Conservation (phyloP, 2,329 filamentous ascomycete genomes). For the Colletotrichum gigasporum region DNA sequence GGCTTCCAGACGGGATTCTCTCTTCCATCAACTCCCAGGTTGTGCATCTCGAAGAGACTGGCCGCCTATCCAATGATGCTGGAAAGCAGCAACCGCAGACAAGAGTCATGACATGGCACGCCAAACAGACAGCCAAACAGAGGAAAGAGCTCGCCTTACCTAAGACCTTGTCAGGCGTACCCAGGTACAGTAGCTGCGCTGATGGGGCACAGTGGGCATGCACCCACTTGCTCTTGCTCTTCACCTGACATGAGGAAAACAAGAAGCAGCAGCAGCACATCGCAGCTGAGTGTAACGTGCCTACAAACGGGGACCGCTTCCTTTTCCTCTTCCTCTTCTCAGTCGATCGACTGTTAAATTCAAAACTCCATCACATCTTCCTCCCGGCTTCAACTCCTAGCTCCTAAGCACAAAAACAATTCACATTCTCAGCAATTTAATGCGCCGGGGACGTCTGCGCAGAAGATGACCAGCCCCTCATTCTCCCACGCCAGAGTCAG, state of each 20-base stretch:
- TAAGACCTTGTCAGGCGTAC: too few relatives aligned
- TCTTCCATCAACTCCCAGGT: too few relatives aligned
- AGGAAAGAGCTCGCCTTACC: neutral
- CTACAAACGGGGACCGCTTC: neutral
- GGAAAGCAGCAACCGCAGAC: neutral
- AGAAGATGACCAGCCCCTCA: too few relatives aligned
- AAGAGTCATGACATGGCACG: neutral
- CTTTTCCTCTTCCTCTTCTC: neutral
- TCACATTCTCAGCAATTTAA: too few relatives aligned
- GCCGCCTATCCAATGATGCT: too few relatives aligned
- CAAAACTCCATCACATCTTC: too few relatives aligned
- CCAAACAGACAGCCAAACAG: neutral
- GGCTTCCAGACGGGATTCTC: neutral
- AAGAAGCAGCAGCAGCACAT: neutral
- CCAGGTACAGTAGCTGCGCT: neutral
- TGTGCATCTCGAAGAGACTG: too few relatives aligned
- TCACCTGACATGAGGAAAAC: neutral
- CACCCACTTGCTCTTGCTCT: neutral
- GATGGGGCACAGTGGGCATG: neutral
- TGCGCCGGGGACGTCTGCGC: too few relatives aligned
- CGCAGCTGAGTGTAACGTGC: slow-evolving; percentile 3
- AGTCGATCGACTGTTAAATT: neutral
- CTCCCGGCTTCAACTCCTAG: too few relatives aligned
- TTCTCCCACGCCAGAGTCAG: neutral
- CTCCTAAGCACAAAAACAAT: neutral